Conservation (phyloP, 805 yeast genomes). For the Monosporozyma yasuniensis region DNA sequence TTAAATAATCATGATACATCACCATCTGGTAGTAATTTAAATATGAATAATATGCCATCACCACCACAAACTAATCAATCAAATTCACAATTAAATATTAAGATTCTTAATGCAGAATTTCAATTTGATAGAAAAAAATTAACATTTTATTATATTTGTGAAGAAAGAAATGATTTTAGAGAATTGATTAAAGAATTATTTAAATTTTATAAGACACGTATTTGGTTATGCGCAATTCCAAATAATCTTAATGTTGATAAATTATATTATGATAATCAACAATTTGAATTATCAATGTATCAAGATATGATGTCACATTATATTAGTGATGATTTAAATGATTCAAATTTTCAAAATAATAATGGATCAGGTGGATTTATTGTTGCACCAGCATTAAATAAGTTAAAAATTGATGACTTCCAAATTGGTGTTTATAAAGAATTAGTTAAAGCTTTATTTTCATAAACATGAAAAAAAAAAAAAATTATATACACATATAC, state of each 20-base stretch:
- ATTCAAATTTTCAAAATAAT: constrained; percentile 11
- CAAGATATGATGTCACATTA: constrained; percentile 29
- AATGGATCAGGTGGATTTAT: constrained; percentile 7
- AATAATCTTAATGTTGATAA: constrained; percentile 27
- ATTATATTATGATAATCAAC: constrained; percentile 25
- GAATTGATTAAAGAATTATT: constrained; percentile 65
- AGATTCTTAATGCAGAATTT: constrained; percentile 66
- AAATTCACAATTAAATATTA: constrained; percentile 38
- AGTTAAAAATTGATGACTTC: constrained; percentile 28
- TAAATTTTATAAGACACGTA: constrained; percentile 68
- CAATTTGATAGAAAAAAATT: constrained; percentile 75
- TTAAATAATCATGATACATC: constrained; percentile 19
- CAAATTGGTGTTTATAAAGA: constrained; percentile 32
- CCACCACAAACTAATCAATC: constrained; percentile 12
- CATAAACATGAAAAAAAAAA: background rate
- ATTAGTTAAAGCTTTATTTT: constrained; percentile 24
- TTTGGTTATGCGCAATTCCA: constrained; percentile 74
- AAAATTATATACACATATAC: constrained; percentile 2
- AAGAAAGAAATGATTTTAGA: constrained; percentile 63
- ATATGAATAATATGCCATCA: constrained; percentile 13
- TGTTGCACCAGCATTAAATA: constrained; percentile 24
- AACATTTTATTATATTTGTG: constrained; percentile 60
- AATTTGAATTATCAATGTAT: constrained; percentile 27
- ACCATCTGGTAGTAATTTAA: background rate
- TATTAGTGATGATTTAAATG: constrained; percentile 19